phyloP scores from a whole-genome alignment of 495 filamentous ascomycete genomes.

The Podospora fimiseda region DNA sequence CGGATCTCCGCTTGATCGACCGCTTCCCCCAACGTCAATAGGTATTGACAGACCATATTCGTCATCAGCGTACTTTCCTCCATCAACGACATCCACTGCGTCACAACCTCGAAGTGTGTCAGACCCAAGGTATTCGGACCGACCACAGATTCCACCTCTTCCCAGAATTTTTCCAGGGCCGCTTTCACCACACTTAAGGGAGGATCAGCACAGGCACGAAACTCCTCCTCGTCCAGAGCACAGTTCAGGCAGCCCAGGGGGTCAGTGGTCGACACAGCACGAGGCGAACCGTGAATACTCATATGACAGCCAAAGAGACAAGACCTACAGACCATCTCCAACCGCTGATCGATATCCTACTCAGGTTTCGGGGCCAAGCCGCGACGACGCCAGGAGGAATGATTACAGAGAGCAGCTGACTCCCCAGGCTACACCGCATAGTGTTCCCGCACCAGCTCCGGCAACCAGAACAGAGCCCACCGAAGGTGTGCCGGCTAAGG shows the following conservation, averaged over 20 bases:
- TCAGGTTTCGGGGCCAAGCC: conserved; percentile 14
- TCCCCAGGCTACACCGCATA: conserved; percentile 19
- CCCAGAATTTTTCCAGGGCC: conserved; percentile 36
- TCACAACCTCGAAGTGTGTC: conserved; percentile 37
- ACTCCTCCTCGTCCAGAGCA: conserved; percentile 17
- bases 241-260: conserved; percentile 19
- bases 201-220: conserved; percentile 24
- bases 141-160: conserved; percentile 35
- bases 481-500: conserved; percentile 42
- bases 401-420: conserved; percentile 26
- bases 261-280: conserved; percentile 25
- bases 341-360: conserved; percentile 16
- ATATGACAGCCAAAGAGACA: conserved; percentile 19
- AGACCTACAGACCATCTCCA: conserved; percentile 13
- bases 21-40: conserved; percentile 19
- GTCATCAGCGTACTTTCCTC: conserved; percentile 44
- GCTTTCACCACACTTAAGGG: conserved; percentile 32
- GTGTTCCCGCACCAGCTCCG: conserved; percentile 28
- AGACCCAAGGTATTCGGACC: conserved; percentile 34
- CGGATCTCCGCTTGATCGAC: conserved; percentile 39
- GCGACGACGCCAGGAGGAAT: conserved; percentile 14
- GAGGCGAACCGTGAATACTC: conserved; percentile 26
- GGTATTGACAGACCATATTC: conserved; percentile 28
- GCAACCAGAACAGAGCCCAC: conserved; percentile 28
- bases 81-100: conserved; percentile 15